Evolutionary conservation across 305 asterid genomes (phyloP).

Genomic region (Rubia peregrina): DNA sequence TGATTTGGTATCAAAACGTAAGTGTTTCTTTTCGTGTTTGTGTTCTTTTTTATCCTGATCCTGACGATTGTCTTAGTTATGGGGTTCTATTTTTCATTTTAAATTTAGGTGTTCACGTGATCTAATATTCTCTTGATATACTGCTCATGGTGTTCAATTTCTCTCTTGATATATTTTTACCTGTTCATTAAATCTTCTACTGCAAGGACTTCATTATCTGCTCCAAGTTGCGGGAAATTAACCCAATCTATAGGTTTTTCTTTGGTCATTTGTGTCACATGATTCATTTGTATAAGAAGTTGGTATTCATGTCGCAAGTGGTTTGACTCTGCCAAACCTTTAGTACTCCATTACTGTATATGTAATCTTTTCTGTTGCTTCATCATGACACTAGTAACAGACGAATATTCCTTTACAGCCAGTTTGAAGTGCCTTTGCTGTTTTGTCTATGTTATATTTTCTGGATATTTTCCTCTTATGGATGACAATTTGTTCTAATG

Average conservation of each 20-base stretch:
- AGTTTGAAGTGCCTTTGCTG: not conserved
- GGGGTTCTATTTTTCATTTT: not conserved
- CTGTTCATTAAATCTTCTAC: not conserved
- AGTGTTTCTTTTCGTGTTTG: conserved; percentile 15
- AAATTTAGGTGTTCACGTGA: not conserved
- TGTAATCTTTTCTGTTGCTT: too few species aligned
- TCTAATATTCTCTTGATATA: not conserved
- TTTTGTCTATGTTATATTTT: not conserved
- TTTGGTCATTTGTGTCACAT: not conserved
- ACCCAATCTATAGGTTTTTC: not conserved
- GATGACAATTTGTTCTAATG: not conserved
- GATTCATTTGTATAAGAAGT: not conserved
- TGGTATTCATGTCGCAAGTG: not conserved
- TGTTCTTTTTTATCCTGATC: not conserved
- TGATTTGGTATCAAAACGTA: conserved; percentile 75
- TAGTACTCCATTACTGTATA: not conserved
- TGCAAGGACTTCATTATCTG: not conserved
- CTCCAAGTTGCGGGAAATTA: not conserved
- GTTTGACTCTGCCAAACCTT: not conserved
- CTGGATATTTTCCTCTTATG: not conserved
- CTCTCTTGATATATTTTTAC: not conserved
- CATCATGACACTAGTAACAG: not conserved
- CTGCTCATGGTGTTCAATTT: not conserved
- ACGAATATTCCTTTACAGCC: not conserved
- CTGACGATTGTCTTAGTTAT: not conserved